phyloP scores from a whole-genome alignment of 2,329 filamentous ascomycete species.

The Orbilia quercus region DNA sequence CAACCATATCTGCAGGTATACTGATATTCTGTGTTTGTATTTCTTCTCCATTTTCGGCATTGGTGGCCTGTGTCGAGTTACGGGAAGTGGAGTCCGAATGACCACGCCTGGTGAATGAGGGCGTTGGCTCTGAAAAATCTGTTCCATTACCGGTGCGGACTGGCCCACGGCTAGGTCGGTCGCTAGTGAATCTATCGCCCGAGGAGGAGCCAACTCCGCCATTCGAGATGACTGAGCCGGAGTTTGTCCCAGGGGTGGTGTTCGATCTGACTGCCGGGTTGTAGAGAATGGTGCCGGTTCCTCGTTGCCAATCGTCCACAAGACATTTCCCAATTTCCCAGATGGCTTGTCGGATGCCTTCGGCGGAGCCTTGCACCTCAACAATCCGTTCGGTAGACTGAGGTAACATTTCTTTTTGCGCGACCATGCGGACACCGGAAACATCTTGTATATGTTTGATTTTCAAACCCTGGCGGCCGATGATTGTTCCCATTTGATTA shows the following conservation, averaged over 20 bases:
- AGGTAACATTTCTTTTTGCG: conserved; percentile 99
- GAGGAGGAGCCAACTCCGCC: conserved; percentile 66
- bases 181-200: conserved; percentile 64
- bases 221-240: conserved; percentile 61
- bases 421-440: conserved; percentile 97
- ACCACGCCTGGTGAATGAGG: conserved; percentile 55
- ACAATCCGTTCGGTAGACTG: conserved; percentile 98
- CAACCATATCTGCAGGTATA: conserved; percentile 99
- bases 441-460: conserved; percentile 99
- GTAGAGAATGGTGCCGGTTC: conserved; percentile 96
- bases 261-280: conserved; percentile 94
- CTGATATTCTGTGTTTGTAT: conserved; percentile 99
- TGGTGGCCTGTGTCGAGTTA: conserved; percentile 68
- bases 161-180: conserved; percentile 73
- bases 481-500: conserved; percentile 99
- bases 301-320: conserved; percentile 96
- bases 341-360: conserved; percentile 92
- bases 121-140: conserved; percentile 83
- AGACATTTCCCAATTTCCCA: conserved; percentile 99
- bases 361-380: conserved; percentile 92
- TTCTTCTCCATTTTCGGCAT: conserved; percentile 93
- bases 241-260: conserved; percentile 69
- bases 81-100: conserved; percentile 83
- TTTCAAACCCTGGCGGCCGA: conserved; percentile 93
- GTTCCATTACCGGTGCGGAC: conserved; percentile 94